phyloP scores from a whole-genome alignment of 1,139 yeast species.

The Candida tropicalis region DNA sequence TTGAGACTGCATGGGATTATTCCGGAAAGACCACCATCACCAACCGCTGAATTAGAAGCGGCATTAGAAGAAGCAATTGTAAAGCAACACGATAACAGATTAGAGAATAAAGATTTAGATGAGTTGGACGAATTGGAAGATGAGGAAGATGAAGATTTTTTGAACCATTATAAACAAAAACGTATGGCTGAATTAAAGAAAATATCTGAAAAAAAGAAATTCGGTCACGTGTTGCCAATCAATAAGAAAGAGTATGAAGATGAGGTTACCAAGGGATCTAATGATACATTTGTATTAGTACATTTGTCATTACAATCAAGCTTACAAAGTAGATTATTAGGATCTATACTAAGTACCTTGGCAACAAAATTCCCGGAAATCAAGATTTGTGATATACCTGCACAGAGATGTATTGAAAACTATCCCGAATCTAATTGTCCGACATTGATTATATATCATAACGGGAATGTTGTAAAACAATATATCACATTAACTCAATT shows the following conservation, averaged over 20 bases:
- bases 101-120: constrained; percentile 74
- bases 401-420: constrained; percentile 84
- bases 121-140: constrained; percentile 84
- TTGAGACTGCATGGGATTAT: constrained; percentile 86
- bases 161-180: constrained; percentile 72
- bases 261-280: constrained; percentile 84
- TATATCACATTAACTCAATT: constrained; percentile 74
- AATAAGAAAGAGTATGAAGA: constrained; percentile 84
- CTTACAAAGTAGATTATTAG: constrained; percentile 72
- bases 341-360: constrained; percentile 51
- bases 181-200: constrained; percentile 73
- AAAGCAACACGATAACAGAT: constrained; percentile 71
- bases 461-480: constrained; percentile 77
- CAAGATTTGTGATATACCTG: constrained; percentile 90
- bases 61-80: constrained; percentile 82
- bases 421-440: constrained; percentile 93
- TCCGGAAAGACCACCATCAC: constrained; percentile 90
- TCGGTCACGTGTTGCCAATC: constrained; percentile 75
- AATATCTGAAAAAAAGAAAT: constrained; percentile 62
- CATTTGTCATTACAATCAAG: constrained; percentile 75
- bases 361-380: constrained; percentile 73
- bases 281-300: constrained; percentile 61
- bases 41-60: constrained; percentile 82
- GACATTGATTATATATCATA: constrained; percentile 77
- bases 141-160: constrained; percentile 74